Base-by-base conservation (phyloP, 768 basidiomycete genomes). In the Lanmaoa pseudosensibilis region DNA sequence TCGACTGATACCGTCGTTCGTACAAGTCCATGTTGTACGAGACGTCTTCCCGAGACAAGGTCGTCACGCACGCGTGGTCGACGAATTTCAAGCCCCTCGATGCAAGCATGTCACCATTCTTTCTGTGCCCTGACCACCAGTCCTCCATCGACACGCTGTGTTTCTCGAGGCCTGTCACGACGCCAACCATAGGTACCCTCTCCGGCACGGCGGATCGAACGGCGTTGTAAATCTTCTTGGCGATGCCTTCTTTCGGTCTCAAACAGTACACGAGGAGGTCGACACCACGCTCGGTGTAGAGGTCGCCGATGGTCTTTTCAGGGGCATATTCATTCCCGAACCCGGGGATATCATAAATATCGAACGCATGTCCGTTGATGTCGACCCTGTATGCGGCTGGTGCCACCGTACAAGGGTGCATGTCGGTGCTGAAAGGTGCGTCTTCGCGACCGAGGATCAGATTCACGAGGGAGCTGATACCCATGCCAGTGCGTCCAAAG, bases 21-120 rank as follows among this genome's bases (percentile, higher is more conserved):
- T 72, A 68, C 58, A 73, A 65, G 21, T 66, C 67, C 61, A 69
- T 67, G 57, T 69, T 71, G 59, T 69, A 69, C 54, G 65, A 67
- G 30, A 69, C 69, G 46, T 69, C 69, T 53, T 69, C 69, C 2
- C 64, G 56, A 21, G 69, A 69, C 46, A 71, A 52, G 23, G 76
- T 74, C 34, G 77, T 78, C 61, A 79, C 69, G 62, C 79, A 80
- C 1, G 75, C 79, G 43, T 76, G 71, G 11, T 73, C 77, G 33
- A 60, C 62, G 25, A 77, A 77, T 11, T 64, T 57, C 59, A 80
- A 72, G 16, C 69, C 68, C 37, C 73, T 60, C 8, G 54, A 48
- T 32, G 61, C 57, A 50, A 80, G 77, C 25, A 58, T 60, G n/a
- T 62, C 60, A 12, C 73, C 66, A 36, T 80, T 80, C 57, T 58